Percentiles rank a stretch among this genome's conserved stretches.
Conservation (phyloP, 441 rosid genomes). For the Geranium incanum region DNA sequence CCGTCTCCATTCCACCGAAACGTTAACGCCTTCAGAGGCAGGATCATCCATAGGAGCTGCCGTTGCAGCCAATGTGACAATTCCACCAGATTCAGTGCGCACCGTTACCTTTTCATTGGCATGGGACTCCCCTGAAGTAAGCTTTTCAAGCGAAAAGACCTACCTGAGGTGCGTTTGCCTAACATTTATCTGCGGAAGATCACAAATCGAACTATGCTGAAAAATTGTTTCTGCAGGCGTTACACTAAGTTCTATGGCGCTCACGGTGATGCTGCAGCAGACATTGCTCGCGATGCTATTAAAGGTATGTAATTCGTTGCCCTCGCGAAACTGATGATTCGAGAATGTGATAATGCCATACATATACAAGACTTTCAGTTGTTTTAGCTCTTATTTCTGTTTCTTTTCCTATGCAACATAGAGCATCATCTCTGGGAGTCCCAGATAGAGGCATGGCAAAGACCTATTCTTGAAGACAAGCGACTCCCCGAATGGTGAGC, state of each 20-base stretch:
- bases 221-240: not conserved
- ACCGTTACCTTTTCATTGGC: constrained; percentile 69
- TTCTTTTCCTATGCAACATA: constrained; percentile 23
- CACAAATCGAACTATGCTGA: constrained; percentile 17
- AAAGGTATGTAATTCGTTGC: not conserved
- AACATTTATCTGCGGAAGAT: not conserved
- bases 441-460: constrained; percentile 80
- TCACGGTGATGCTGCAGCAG: not conserved
- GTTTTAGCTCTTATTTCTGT: not conserved
- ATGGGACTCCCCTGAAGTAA: constrained; percentile 89
- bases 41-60: constrained; percentile 93
- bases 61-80: constrained; percentile 59
- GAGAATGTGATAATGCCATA: not conserved
- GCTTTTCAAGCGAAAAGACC: constrained; percentile 52
- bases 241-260: constrained; percentile 5
- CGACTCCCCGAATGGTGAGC: constrained; percentile 78
- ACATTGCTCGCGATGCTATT: not conserved
- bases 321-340: not conserved
- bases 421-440: constrained; percentile 76
- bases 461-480: constrained; percentile 16
- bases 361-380: not conserved
- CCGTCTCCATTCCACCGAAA: constrained; percentile 35
- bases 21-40: constrained; percentile 41
- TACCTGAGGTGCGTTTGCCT: constrained; percentile 49
- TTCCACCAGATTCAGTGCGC: constrained; percentile 43